These are phyloP conservation scores for Jacaranda mimosifolia DNA, from an alignment of 257 asterid genomes.

Conservation along the genomic window DNA sequence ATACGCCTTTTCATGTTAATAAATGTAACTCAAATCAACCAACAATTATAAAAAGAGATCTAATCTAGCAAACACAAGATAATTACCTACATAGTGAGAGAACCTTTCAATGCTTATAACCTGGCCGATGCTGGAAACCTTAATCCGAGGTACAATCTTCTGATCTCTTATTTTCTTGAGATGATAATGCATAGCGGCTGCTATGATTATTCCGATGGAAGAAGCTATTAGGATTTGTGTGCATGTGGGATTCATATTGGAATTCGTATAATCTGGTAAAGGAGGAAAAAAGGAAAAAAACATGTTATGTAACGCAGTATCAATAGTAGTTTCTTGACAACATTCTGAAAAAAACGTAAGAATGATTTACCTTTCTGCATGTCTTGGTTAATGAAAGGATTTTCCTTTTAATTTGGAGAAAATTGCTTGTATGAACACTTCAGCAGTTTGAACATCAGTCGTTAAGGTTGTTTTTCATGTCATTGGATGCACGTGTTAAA, in stretches of 20 bases:
- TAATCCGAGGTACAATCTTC: constrained; percentile 52
- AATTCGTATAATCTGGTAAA: constrained; percentile 38
- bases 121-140: constrained; percentile 59
- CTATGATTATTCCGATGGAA: constrained; percentile 63
- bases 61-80: too few relatives aligned
- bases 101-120: constrained; percentile 58
- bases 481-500: constrained; percentile 32
- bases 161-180: constrained; percentile 52
- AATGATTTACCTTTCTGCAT: constrained; percentile 40
- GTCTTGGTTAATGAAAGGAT: constrained; percentile 19
- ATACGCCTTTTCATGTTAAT: too few relatives aligned
- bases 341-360: too few relatives aligned
- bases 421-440: constrained; percentile 31
- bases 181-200: constrained; percentile 59
- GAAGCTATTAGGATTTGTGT: constrained; percentile 62
- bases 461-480: constrained; percentile 27
- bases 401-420: constrained; percentile 33
- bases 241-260: constrained; percentile 40
- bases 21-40: too few relatives aligned
- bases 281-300: neutral
- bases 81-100: constrained; percentile 78
- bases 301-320: neutral
- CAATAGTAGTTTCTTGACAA: neutral
- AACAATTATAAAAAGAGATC: too few relatives aligned
- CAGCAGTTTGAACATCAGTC: constrained; percentile 26